These are phyloP conservation scores for Protomyces gravidus DNA, from an alignment of 1,139 yeast species.

Conservation along the genomic window DNA sequence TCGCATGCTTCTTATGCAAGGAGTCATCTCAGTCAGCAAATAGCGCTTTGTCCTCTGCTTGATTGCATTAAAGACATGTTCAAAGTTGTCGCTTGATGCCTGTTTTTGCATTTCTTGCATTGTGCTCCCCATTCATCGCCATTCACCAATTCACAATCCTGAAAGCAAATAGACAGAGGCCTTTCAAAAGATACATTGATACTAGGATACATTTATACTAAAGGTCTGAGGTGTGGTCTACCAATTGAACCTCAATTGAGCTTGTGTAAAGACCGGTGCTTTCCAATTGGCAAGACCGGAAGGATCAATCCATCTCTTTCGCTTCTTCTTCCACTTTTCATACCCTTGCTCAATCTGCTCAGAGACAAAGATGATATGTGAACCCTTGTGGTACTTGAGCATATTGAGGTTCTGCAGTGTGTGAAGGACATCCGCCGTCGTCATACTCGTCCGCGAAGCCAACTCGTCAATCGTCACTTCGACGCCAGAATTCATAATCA, in stretches of 20 bases:
- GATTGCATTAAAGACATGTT: background rate
- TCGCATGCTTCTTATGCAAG: background rate
- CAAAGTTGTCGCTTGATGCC: too few relatives aligned
- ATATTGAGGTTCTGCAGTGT: slow-evolving; percentile 88
- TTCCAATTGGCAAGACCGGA: slow-evolving; percentile 67
- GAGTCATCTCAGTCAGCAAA: background rate
- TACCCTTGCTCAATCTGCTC: slow-evolving; percentile 75
- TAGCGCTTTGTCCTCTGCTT: background rate
- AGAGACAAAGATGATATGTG: slow-evolving; percentile 85
- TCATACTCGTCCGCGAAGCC: slow-evolving; percentile 82
- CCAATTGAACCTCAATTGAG: slow-evolving; percentile 26
- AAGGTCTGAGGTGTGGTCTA: too few relatives aligned
- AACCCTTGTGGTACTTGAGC: slow-evolving; percentile 89
- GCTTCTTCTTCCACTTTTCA: slow-evolving; percentile 67
- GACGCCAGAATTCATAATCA: slow-evolving; percentile 60
- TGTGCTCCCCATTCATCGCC: background rate
- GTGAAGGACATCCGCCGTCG: slow-evolving; percentile 90
- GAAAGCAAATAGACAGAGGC: too few relatives aligned
- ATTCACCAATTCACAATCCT: background rate
- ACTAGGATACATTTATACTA: background rate
- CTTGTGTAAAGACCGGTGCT: slow-evolving; percentile 56
- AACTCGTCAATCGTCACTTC: slow-evolving; percentile 93
- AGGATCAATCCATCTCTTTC: slow-evolving; percentile 65
- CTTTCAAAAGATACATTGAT: too few relatives aligned
- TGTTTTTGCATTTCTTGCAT: too few relatives aligned